phyloP scores from a whole-genome alignment of 1,284 basidiomycete species.

The Ganoderma resinaceum region DNA sequence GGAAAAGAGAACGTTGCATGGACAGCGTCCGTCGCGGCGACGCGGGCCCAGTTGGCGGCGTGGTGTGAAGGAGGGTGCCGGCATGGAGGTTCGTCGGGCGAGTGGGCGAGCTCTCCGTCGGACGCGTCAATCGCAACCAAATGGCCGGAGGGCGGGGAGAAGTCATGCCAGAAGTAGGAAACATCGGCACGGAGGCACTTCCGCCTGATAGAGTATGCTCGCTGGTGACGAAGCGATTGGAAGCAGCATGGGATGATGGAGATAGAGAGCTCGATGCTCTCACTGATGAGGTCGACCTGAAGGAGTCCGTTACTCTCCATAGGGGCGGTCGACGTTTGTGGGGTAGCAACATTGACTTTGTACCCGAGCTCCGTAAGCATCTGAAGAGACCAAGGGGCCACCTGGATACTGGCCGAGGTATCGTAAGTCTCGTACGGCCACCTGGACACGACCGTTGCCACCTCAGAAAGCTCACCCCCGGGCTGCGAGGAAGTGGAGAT shows the following conservation, averaged over 20 bases:
- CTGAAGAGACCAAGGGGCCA: conserved; percentile 3
- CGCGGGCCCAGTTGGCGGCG: not conserved
- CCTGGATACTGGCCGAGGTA: not conserved
- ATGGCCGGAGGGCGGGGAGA: not conserved
- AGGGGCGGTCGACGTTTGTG: not conserved
- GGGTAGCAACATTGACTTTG: not conserved
- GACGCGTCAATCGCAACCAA: not conserved
- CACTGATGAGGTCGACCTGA: not conserved
- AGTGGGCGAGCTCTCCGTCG: not conserved
- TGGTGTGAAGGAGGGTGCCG: not conserved
- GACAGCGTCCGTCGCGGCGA: not conserved
- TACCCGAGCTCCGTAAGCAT: conserved; percentile 1
- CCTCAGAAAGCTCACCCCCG: not conserved
- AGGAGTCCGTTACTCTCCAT: not conserved
- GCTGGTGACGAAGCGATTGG: not conserved
- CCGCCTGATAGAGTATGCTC: not conserved
- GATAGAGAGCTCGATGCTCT: not conserved
- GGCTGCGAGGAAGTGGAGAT: not conserved
- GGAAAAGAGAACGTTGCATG: not conserved
- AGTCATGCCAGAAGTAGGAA: not conserved
- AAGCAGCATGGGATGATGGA: conserved; percentile 1
- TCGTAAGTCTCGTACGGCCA: not conserved
- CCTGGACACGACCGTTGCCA: not conserved
- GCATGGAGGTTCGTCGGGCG: not conserved
- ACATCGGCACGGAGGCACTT: not conserved